phyloP scores from a whole-genome alignment of 495 filamentous ascomycete genomes.

The Neurospora sp. region DNA sequence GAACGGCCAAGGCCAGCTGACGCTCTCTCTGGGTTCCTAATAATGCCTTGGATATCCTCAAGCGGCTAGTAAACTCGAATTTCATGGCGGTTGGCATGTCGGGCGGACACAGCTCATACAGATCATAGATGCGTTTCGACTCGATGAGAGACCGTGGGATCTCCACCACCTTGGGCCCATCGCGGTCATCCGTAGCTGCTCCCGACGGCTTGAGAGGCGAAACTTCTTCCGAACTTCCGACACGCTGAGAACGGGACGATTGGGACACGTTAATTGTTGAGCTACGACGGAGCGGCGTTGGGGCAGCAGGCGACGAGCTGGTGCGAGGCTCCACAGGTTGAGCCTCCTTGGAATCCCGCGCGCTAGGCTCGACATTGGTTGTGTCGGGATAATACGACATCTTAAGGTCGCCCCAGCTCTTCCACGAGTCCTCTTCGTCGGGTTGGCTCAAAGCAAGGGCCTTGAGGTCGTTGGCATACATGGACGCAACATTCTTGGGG shows the following conservation, averaged over 20 bases:
- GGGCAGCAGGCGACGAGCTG: slow-evolving; percentile 26
- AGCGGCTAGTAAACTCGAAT: slow-evolving; percentile 77
- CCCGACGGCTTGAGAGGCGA: slow-evolving; percentile 21
- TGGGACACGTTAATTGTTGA: slow-evolving; percentile 30
- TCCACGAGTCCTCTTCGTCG: slow-evolving; percentile 32
- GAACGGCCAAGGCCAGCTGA: slow-evolving; percentile 67
- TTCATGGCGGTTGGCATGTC: slow-evolving; percentile 61
- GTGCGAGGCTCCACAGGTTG: slow-evolving; percentile 5
- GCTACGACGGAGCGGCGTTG: slow-evolving; percentile 39
- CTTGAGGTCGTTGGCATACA: slow-evolving; percentile 70
- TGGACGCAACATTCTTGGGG: slow-evolving; percentile 35
- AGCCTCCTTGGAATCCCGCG: background rate
- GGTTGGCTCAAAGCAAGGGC: slow-evolving; percentile 47
- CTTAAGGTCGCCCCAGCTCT: slow-evolving; percentile 42
- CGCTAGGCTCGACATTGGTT: slow-evolving; percentile 3
- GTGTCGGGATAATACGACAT: slow-evolving; percentile 35
- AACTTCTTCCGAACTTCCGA: slow-evolving; percentile 25
- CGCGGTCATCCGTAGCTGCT: slow-evolving; percentile 40
- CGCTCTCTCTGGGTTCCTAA: slow-evolving; percentile 51
- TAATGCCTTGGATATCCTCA: slow-evolving; percentile 74
- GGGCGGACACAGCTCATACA: slow-evolving; percentile 52
- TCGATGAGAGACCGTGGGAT: slow-evolving; percentile 56
- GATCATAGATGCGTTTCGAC: slow-evolving; percentile 50
- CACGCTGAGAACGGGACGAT: slow-evolving; percentile 26
- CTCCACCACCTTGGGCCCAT: slow-evolving; percentile 53